These are phyloP conservation scores for Penicillium taxi DNA, from an alignment of 495 filamentous ascomycete species.

Conservation along the genomic window DNA sequence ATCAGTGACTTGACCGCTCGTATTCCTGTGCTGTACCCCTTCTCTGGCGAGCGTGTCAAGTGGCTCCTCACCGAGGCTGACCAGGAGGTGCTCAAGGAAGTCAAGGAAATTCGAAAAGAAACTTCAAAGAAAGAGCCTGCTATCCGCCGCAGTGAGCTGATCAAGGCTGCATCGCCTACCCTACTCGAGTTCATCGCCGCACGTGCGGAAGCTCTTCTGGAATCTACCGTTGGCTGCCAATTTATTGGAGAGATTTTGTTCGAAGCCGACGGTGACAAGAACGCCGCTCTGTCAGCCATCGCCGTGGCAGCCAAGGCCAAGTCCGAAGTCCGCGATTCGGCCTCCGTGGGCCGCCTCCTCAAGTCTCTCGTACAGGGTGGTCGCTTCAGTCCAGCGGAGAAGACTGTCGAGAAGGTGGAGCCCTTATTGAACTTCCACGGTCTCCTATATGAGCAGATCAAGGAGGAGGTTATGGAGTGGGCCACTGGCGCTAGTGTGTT, in stretches of 20 bases:
- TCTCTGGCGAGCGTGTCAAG: conserved; percentile 62
- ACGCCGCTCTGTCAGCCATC: conserved; percentile 58
- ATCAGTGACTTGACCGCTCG: conserved; percentile 65
- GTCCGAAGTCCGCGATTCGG: conserved; percentile 46
- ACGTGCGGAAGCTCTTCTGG: conserved; percentile 56
- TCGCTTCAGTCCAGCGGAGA: conserved; percentile 62
- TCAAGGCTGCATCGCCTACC: conserved; percentile 47
- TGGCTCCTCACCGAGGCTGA: conserved; percentile 58
- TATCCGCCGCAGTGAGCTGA: conserved; percentile 64
- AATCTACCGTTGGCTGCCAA: conserved; percentile 76
- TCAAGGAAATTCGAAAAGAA: conserved; percentile 64
- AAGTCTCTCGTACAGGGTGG: conserved; percentile 85
- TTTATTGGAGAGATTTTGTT: conserved; percentile 78
- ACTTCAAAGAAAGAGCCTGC: conserved; percentile 89
- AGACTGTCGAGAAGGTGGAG: conserved; percentile 59
- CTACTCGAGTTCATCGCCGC: conserved; percentile 64
- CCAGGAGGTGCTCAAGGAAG: conserved; percentile 57
- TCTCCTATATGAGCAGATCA: conserved; percentile 67
- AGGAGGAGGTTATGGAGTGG: conserved; percentile 71
- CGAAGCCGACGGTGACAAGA: conserved; percentile 65
- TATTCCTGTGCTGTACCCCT: conserved; percentile 74
- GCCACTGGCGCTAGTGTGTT: conserved; percentile 76
- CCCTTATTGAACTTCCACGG: conserved; percentile 74
- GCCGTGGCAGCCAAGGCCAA: conserved; percentile 60
- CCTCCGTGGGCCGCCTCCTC: conserved; percentile 74